Conservation (phyloP, 495 filamentous ascomycete genomes). For the Melanomma pulvis-pyrius region DNA sequence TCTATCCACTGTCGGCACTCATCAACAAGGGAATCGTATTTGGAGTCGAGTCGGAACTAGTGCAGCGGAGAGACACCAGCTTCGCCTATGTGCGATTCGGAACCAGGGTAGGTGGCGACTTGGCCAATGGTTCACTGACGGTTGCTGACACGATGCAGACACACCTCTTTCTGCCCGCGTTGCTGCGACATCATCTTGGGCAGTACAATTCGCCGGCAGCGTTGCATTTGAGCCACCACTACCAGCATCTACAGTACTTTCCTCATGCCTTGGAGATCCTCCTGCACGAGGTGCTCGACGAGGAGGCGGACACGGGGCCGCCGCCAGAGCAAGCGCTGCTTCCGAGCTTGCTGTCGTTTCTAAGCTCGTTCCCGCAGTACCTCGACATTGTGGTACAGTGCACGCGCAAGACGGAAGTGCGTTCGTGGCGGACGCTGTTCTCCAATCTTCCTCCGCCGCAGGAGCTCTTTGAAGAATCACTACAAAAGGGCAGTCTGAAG, state of each 20-base stretch:
- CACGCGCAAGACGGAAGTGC: conserved; percentile 93
- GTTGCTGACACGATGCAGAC: conserved; percentile 40
- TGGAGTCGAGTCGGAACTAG: conserved; percentile 87
- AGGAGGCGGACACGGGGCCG: conserved; percentile 79
- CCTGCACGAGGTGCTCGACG: conserved; percentile 89
- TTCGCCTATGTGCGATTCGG: conserved; percentile 75
- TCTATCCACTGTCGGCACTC: conserved; percentile 89
- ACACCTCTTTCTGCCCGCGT: conserved; percentile 80
- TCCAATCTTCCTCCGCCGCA: conserved; percentile 84
- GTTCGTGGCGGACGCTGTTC: conserved; percentile 93
- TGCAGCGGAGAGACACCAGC: conserved; percentile 84
- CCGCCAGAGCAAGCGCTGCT: conserved; percentile 67
- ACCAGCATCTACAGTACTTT: conserved; percentile 85
- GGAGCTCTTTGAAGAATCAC: conserved; percentile 87
- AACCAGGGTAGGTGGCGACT: conserved; percentile 41
- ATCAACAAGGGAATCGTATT: conserved; percentile 83
- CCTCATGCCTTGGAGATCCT: conserved; percentile 90
- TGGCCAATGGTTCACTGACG: not conserved
- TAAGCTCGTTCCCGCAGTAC: conserved; percentile 86
- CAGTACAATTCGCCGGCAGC: conserved; percentile 73
- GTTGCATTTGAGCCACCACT: conserved; percentile 74
- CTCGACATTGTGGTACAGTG: conserved; percentile 97
- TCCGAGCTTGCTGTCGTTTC: conserved; percentile 82
- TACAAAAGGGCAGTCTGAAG: conserved; percentile 82
- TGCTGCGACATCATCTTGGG: conserved; percentile 75